Evolutionary conservation across 2,329 filamentous ascomycete species (phyloP).

Genomic region (Alternaria arbusti): DNA sequence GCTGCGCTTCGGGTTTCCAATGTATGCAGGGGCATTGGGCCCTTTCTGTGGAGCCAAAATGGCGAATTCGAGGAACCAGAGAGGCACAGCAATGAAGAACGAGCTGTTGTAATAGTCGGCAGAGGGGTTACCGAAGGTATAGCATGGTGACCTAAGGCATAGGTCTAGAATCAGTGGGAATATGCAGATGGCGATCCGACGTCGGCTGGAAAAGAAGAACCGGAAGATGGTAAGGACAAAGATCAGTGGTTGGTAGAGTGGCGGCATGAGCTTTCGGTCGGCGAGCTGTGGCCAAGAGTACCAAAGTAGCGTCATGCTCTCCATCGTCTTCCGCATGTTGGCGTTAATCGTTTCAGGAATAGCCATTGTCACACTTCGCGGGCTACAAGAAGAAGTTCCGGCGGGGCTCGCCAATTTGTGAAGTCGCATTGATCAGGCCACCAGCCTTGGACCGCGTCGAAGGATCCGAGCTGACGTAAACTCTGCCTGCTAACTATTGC

Average conservation of each 20-base stretch:
- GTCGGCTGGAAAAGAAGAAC: not conserved
- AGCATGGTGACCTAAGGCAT: constrained; percentile 1
- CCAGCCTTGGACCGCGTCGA: not conserved
- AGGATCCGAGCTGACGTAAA: not conserved
- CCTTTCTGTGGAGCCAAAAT: constrained; percentile 4
- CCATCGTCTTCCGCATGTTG: not conserved
- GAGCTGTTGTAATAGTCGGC: constrained; percentile 10
- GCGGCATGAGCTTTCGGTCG: not conserved
- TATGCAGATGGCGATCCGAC: not conserved
- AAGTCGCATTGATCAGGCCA: not conserved
- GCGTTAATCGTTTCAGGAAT: not conserved
- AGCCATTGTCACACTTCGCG: not conserved
- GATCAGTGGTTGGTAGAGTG: not conserved
- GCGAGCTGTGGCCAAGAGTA: not conserved
- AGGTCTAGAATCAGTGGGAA: not conserved
- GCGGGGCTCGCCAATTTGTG: not conserved
- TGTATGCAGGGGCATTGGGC: not conserved
- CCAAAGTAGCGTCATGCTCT: not conserved
- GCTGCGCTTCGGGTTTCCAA: not conserved
- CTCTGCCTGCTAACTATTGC: not conserved
- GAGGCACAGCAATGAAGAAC: constrained; percentile 2
- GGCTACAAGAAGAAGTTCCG: not conserved
- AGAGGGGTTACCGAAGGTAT: constrained; percentile 7
- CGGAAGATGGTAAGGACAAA: not conserved
- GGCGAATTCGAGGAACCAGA: constrained; percentile 13